Evolutionary conservation across 2,329 filamentous ascomycete genomes (phyloP), one percentile per base, ranked within the genome.

Genomic region (Xylariaceae sp.): DNA sequence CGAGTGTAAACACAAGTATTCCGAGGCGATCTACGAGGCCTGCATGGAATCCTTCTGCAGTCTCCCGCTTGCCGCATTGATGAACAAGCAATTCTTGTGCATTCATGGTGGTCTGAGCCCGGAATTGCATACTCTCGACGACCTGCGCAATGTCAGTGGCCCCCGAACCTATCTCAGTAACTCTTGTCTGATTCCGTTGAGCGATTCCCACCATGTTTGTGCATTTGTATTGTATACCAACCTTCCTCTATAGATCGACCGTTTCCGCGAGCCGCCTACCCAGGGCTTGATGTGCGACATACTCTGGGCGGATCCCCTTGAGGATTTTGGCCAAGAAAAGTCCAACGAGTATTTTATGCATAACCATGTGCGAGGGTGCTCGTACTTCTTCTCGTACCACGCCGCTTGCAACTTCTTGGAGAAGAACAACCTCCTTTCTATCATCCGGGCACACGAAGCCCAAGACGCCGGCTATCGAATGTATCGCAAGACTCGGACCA

Each of bases 1-100:
- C 54, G 94, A 99, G 74, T 99, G 94, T 81, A 96, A 96, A 78
- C 94, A 99, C 83, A 99, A 99, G 74, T 99, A 99, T 76, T 96
- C 90, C 32, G 94, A 97, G 76, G 83, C 83, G 60, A 83, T 99
- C 56, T 99, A 99, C 71, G 92, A 99, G 68, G 92, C 94, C 53
- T 97, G 94, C 76, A 95, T 96, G 84, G 92, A 99, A 62, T 95
- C 94, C 0, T 99, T 99, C 80, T 99, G 94, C 76, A 81, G 87
- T 60, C 77, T 99, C 60, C 94, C 94, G 29, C 78, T 99, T 64
- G 94, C 94, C 53, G 94, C 94, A 26, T 86, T 99, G 63, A 99
- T 99, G 94, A 99, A 99, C 83, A 99, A 99, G 80, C 94, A 99
- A 73, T 99, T 99, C 74, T 77, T 99, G 63, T 99, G 94, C 71